phyloP scores from a whole-genome alignment of 805 yeast species.

The Metschnikowia matae region DNA sequence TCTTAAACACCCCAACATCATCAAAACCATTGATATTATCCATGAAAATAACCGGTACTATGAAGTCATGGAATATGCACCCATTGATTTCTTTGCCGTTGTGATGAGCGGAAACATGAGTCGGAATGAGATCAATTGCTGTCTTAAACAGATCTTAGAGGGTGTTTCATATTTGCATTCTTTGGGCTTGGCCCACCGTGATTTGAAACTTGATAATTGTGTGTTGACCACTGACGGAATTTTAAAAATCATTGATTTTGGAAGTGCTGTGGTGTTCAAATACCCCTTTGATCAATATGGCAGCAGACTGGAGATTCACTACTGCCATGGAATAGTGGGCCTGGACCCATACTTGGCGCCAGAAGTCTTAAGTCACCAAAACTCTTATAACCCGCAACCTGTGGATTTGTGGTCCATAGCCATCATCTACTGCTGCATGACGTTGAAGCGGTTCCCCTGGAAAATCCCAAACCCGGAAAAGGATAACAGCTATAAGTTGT shows the following conservation, averaged over 20 bases:
- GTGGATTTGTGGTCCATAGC: slow-evolving; percentile 86
- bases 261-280: slow-evolving; percentile 77
- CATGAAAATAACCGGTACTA: slow-evolving; percentile 66
- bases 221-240: slow-evolving; percentile 72
- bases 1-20: slow-evolving; percentile 74
- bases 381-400: slow-evolving; percentile 66
- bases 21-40: slow-evolving; percentile 73
- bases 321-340: slow-evolving; percentile 70
- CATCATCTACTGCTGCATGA: slow-evolving; percentile 83
- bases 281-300: slow-evolving; percentile 61
- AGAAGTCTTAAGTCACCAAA: slow-evolving; percentile 55
- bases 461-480: slow-evolving; percentile 59
- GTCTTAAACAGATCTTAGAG: slow-evolving; percentile 65
- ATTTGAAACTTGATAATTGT: slow-evolving; percentile 78
- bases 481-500: slow-evolving; percentile 69
- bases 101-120: slow-evolving; percentile 85
- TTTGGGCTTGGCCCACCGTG: slow-evolving; percentile 79
- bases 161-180: slow-evolving; percentile 74
- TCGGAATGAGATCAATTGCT: slow-evolving; percentile 77
- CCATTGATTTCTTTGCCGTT: slow-evolving; percentile 79
- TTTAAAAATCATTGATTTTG: slow-evolving; percentile 76
- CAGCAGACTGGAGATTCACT: slow-evolving; percentile 39
- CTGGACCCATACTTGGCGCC: slow-evolving; percentile 87
- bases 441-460: slow-evolving; percentile 83
- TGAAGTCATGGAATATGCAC: slow-evolving; percentile 94